Percentiles rank a stretch among this genome's conserved stretches.
Conservation (phyloP, 2,329 filamentous ascomycete genomes). For the Ophiostoma triangulosporum region DNA sequence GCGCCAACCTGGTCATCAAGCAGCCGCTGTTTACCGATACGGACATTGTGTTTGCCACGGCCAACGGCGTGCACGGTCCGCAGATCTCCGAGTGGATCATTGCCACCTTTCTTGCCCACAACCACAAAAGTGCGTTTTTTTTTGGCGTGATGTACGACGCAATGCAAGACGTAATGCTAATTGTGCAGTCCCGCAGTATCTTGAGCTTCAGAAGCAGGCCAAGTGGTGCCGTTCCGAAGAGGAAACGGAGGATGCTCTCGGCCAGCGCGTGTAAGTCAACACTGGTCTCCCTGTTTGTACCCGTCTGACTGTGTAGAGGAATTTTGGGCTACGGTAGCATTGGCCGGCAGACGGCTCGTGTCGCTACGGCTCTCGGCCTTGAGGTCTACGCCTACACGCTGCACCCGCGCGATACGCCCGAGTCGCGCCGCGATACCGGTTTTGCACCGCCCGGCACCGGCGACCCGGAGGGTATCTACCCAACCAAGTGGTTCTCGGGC, state of each 20-base stretch:
- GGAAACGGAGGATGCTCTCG: slow-evolving; percentile 29
- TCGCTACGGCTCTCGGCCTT: slow-evolving; percentile 55
- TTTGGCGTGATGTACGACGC: too few species aligned
- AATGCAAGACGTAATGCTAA: too few species aligned
- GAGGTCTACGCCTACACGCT: slow-evolving; percentile 64
- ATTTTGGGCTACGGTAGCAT: slow-evolving; percentile 43
- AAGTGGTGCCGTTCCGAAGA: slow-evolving; percentile 27
- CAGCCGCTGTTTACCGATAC: slow-evolving; percentile 34
- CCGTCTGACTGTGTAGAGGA: slow-evolving; percentile 22
- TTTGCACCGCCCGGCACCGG: slow-evolving; percentile 57
- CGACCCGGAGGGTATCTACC: slow-evolving; percentile 35
- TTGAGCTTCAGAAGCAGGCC: slow-evolving; percentile 28
- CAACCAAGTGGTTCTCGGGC: slow-evolving; percentile 38
- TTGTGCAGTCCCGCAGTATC: slow-evolving; percentile 33
- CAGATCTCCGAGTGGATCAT: slow-evolving; percentile 46
- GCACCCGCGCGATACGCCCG: slow-evolving; percentile 50
- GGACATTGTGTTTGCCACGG: slow-evolving; percentile 37
- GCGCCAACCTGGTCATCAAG: slow-evolving; percentile 35
- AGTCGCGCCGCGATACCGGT: slow-evolving; percentile 47
- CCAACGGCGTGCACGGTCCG: slow-evolving; percentile 44
- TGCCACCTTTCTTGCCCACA: slow-evolving; percentile 34
- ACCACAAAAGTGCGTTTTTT: slow-evolving; percentile 30
- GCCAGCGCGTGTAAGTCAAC: slow-evolving; percentile 33
- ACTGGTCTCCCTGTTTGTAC: background rate
- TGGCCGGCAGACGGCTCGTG: slow-evolving; percentile 38